Conservation (phyloP, 2,329 filamentous ascomycete genomes). For the Fusarium tjaetaba region DNA sequence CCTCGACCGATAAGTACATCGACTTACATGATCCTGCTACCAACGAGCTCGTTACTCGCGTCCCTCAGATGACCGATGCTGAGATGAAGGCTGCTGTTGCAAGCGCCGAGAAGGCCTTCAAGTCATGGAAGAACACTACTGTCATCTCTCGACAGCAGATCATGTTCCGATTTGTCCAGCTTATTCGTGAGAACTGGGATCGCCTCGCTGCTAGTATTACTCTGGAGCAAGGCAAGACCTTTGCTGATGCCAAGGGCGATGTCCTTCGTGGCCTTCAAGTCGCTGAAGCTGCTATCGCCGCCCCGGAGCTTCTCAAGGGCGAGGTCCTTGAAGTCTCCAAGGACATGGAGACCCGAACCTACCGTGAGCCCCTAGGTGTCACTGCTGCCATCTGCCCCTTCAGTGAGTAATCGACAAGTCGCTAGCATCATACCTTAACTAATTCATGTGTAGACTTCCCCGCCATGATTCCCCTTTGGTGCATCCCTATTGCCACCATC, state of each 20-base stretch:
- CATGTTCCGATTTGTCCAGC: conserved; percentile 85
- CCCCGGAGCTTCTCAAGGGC: conserved; percentile 83
- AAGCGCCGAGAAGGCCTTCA: conserved; percentile 80
- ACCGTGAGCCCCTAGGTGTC: conserved; percentile 83
- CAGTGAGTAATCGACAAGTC: conserved; percentile 63
- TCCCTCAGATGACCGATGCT: conserved; percentile 81
- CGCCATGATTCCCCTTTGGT: conserved; percentile 94
- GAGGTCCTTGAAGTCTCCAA: conserved; percentile 87
- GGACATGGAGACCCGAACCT: conserved; percentile 89
- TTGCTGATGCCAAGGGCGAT: conserved; percentile 83
- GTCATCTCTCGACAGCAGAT: conserved; percentile 81
- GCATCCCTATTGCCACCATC: conserved; percentile 83
- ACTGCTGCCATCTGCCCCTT: conserved; percentile 88
- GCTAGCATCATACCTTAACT: not conserved
- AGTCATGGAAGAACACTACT: conserved; percentile 76
- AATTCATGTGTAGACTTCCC: conserved; percentile 75
- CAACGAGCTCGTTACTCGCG: conserved; percentile 84
- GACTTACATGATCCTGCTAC: conserved; percentile 85
- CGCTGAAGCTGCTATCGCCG: conserved; percentile 82
- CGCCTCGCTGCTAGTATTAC: conserved; percentile 85
- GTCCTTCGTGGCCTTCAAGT: conserved; percentile 86
- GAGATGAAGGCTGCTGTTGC: conserved; percentile 81
- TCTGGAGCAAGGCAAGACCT: conserved; percentile 88
- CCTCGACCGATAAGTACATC: conserved; percentile 76
- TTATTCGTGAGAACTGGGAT: conserved; percentile 88